A percentile compares a stretch with the other conserved stretches of the same genome.
Evolutionary conservation across 192 early-diverging fungal genomes (phyloP).

Genomic region (Lunasporangiospora selenospora): DNA sequence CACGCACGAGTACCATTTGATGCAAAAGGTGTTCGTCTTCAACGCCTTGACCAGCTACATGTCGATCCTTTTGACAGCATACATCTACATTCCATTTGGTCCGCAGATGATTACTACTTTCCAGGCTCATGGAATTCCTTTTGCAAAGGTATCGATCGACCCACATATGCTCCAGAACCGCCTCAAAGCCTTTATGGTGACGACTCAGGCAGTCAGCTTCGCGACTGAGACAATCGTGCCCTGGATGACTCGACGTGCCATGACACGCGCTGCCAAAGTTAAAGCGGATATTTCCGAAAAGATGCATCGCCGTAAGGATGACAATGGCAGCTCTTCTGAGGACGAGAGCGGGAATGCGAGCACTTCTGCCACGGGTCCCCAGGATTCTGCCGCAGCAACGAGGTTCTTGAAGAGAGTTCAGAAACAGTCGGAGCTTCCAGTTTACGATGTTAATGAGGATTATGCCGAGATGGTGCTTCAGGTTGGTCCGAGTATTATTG

Average conservation of each 20-base stretch:
- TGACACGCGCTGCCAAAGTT: constrained; percentile 27
- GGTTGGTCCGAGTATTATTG: constrained; percentile 49
- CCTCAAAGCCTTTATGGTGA: constrained; percentile 81
- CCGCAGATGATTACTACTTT: constrained; percentile 67
- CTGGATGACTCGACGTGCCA: constrained; percentile 59
- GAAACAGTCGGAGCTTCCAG: constrained; percentile 68
- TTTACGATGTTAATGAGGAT: constrained; percentile 87
- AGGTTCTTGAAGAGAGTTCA: constrained; percentile 60
- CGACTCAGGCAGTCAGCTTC: constrained; percentile 82
- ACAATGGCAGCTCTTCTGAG: not conserved
- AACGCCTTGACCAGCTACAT: constrained; percentile 84
- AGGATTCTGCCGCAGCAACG: constrained; percentile 41
- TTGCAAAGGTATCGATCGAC: constrained; percentile 55
- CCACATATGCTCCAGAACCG: constrained; percentile 62
- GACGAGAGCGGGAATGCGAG: constrained; percentile 30
- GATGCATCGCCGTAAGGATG: constrained; percentile 5
- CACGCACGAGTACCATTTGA: constrained; percentile 69
- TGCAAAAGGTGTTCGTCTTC: constrained; percentile 89
- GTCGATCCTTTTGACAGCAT: constrained; percentile 86
- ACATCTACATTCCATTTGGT: constrained; percentile 87
- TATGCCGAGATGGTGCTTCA: constrained; percentile 94
- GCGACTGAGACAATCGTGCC: constrained; percentile 80
- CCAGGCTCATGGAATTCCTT: constrained; percentile 41
- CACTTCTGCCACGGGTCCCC: constrained; percentile 10
- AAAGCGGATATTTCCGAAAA: constrained; percentile 49